Evolutionary conservation across 2,329 filamentous ascomycete genomes (phyloP).

Genomic region (Remersonia thermophila): DNA sequence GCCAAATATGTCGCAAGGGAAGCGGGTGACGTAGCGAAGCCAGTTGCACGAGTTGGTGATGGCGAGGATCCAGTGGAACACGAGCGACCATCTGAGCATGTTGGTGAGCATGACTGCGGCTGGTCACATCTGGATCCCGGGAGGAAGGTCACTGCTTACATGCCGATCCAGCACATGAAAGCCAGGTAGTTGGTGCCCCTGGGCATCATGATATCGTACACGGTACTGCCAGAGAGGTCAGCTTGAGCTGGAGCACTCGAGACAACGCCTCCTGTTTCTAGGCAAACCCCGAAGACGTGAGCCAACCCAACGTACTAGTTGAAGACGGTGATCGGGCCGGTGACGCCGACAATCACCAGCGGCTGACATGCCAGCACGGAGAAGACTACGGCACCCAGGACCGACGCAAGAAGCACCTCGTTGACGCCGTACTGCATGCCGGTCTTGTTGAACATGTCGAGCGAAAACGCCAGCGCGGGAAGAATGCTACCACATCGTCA

Average conservation of each 20-base stretch:
- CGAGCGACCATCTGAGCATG: slow-evolving; percentile 55
- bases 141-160: slow-evolving; percentile 34
- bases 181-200: slow-evolving; percentile 70
- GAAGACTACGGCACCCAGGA: slow-evolving; percentile 73
- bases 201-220: slow-evolving; percentile 75
- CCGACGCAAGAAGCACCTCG: slow-evolving; percentile 77
- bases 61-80: slow-evolving; percentile 76
- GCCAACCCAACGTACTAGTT: slow-evolving; percentile 51
- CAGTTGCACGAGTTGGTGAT: slow-evolving; percentile 79
- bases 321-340: slow-evolving; percentile 83
- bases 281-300: too few relatives aligned
- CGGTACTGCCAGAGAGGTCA: slow-evolving; percentile 43
- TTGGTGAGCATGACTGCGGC: not conserved
- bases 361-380: slow-evolving; percentile 70
- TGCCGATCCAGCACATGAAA: slow-evolving; percentile 86
- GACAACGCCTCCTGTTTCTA: too few relatives aligned
- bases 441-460: slow-evolving; percentile 90
- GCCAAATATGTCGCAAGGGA: slow-evolving; percentile 87
- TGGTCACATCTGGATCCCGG: not conserved
- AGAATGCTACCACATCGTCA: slow-evolving; percentile 50
- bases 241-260: too few relatives aligned
- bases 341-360: slow-evolving; percentile 82
- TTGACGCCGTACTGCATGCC: slow-evolving; percentile 78
- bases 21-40: slow-evolving; percentile 79
- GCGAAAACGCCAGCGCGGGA: slow-evolving; percentile 74